Base-by-base conservation (phyloP, 2,329 filamentous ascomycete genomes). In the Sporothrix curviconia region DNA sequence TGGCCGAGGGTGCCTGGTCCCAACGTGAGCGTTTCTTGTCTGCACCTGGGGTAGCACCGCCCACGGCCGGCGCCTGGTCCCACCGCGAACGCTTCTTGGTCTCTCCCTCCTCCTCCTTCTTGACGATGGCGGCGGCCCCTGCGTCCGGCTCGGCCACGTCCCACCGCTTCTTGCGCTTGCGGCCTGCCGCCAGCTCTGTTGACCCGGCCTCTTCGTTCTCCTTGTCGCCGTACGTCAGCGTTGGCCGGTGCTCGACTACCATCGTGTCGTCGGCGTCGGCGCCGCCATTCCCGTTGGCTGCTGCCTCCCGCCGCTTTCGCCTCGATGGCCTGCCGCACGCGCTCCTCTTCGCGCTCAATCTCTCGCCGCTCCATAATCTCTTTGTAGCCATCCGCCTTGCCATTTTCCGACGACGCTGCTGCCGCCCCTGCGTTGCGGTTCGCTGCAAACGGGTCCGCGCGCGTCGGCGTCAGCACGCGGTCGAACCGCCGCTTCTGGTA, bases 401-500 rank as follows among this genome's bases (percentile, higher is more conserved):
- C 15, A 11, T 42, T 49, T 11, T 24, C 40, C 14, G n/a, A n/a
- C n/a, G n/a, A n/a, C n/a, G 24, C 42, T 63, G 90, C 85, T 28
- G 81, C 76, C 24, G 80, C 81, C 59, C 84, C 85, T 24, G 80
- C 81, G 59, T 84, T 85, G 61, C 83, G 77, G 68, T 92, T 89
- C 62, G 86, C 83, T 25, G 89, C 87, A 68, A 95, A 95, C 0
- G 90, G 86, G 69, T 96, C 91, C 61, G 86, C 89, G 67, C 90
- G 85, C 8, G 89, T 91, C 4, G 92, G 91, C 22, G 90, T 94
- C 62, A 97, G 78, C 54, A 83, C 85, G 61, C 94, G 90, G 70
- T 96, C 86, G 71, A 95, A 95, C 59, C 92, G 85, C 64, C 92
- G 89, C 75, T 95, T 96, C 74, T 99, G 95, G 70, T 99, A 99